Conservation (phyloP, 129 eudicot species). For the Arctium minus region DNA sequence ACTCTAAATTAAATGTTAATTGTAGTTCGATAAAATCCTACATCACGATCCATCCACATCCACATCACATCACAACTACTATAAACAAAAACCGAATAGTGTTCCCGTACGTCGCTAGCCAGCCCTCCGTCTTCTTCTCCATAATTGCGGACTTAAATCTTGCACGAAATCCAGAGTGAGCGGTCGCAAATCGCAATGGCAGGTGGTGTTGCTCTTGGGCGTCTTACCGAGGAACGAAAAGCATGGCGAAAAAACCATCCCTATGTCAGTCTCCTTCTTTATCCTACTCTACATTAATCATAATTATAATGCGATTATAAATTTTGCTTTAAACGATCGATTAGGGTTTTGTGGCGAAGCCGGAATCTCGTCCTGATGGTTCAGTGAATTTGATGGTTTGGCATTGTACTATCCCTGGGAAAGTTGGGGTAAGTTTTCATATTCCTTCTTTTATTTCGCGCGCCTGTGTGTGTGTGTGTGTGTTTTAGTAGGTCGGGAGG, state of each 20-base stretch:
- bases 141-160: neutral
- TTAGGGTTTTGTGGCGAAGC: constrained; percentile 27
- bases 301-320: neutral
- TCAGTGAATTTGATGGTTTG: constrained; percentile 52
- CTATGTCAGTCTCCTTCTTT: neutral
- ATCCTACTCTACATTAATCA: neutral
- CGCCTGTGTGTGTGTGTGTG: neutral
- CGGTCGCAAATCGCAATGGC: neutral
- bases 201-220: constrained; percentile 21
- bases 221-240: constrained; percentile 26
- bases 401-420: constrained; percentile 60
- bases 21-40: neutral
- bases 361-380: constrained; percentile 43
- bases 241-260: constrained; percentile 28
- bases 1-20: too few relatives aligned
- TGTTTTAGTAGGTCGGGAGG: neutral
- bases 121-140: neutral
- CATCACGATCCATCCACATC: neutral
- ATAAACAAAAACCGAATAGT: neutral
- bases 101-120: neutral
- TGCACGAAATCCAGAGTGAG: neutral
- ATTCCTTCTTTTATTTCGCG: neutral
- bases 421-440: constrained; percentile 35
- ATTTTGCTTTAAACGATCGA: neutral
- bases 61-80: neutral